These are phyloP conservation scores for Acacia acuminata DNA, from an alignment of 306 rosid genomes.

Conservation along the genomic window DNA sequence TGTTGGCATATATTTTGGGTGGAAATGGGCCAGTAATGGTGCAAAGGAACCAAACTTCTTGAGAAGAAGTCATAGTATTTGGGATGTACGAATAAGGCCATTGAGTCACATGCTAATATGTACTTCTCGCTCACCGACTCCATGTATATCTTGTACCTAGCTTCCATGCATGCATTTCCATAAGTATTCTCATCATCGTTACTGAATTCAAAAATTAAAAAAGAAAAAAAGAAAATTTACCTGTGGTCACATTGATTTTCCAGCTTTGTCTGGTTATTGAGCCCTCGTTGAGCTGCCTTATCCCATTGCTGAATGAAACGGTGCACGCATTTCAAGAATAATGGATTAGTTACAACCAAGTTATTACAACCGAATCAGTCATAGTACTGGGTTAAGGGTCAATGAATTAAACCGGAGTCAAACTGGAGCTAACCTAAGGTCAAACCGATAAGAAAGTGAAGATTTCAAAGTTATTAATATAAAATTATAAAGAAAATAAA, in stretches of 20 bases:
- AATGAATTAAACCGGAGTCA: too few relatives aligned
- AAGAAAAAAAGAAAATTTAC: neutral
- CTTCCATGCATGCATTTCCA: neutral
- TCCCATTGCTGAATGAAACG: constrained; percentile 17
- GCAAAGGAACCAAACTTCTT: constrained; percentile 11
- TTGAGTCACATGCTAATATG: constrained; percentile 26
- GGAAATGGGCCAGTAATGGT: constrained; percentile 29
- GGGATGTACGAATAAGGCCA: constrained; percentile 14
- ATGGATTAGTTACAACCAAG: too few relatives aligned
- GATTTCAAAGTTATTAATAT: too few relatives aligned
- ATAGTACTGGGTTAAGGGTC: too few relatives aligned
- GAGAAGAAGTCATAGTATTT: constrained; percentile 22
- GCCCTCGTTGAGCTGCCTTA: neutral
- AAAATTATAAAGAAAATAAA: too few relatives aligned
- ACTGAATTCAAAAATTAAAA: too few relatives aligned
- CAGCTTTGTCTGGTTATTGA: constrained; percentile 1
- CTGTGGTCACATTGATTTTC: constrained; percentile 36
- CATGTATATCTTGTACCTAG: constrained; percentile 27
- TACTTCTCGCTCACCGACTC: constrained; percentile 37
- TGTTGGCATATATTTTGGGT: neutral
- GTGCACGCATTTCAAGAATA: too few relatives aligned
- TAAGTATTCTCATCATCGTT: too few relatives aligned
- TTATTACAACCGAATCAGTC: too few relatives aligned
- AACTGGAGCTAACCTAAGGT: too few relatives aligned
- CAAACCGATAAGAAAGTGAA: too few relatives aligned